phyloP scores from a whole-genome alignment of 768 basidiomycete genomes.

The Macrolepiota dolichaula region DNA sequence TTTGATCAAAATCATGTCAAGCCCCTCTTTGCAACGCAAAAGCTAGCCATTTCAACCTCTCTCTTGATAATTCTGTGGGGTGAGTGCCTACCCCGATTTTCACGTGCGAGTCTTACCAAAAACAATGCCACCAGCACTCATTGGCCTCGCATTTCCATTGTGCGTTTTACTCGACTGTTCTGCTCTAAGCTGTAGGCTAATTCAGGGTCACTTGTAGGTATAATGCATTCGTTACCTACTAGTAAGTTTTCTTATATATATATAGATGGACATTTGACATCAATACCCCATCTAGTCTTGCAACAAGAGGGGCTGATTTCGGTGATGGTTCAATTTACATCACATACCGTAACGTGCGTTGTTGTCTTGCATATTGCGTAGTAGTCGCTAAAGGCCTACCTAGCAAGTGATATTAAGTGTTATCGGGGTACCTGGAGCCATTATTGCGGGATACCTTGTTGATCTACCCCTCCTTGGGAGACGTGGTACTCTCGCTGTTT shows the following conservation, averaged over 20 bases:
- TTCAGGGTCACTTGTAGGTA: constrained; percentile 17
- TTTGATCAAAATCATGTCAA: constrained; percentile 42
- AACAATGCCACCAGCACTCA: constrained; percentile 44
- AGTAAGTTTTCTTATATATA: constrained; percentile 16
- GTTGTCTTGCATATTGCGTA: neutral
- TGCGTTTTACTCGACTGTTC: constrained; percentile 38
- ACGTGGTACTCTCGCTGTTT: constrained; percentile 61
- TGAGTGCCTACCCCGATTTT: constrained; percentile 16
- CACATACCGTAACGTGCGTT: constrained; percentile 66
- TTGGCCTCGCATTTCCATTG: constrained; percentile 57
- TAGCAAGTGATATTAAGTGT: constrained; percentile 71
- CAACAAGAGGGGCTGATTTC: constrained; percentile 63
- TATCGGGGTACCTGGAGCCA: constrained; percentile 67
- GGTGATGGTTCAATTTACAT: constrained; percentile 68
- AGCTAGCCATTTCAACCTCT: constrained; percentile 64
- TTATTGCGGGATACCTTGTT: constrained; percentile 70
- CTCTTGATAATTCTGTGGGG: constrained; percentile 56
- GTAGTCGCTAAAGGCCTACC: neutral
- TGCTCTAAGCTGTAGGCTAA: neutral
- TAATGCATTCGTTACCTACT: constrained; percentile 27
- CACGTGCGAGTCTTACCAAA: neutral
- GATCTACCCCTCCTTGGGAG: constrained; percentile 63
- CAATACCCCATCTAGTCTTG: constrained; percentile 37
- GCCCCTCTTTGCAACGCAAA: constrained; percentile 58
- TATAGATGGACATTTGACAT: neutral